Percentiles rank a stretch among this genome's conserved stretches.
Conservation (phyloP, 352 stramenopile species). For the Globisporangium uncinulatum region DNA sequence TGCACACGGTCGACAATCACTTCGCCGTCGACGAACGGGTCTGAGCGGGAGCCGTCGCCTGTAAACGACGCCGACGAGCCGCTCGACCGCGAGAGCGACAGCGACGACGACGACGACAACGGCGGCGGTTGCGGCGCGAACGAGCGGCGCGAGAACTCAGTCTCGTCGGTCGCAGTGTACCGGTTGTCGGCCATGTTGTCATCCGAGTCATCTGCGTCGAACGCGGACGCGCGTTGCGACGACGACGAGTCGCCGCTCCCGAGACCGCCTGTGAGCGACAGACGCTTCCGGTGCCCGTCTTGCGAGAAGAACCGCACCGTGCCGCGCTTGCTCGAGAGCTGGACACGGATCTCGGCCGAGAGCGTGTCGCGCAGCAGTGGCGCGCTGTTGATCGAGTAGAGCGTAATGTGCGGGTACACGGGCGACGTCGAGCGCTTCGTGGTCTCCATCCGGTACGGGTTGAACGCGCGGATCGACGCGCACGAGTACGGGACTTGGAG, state of each 20-base stretch:
- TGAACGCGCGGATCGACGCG: constrained; percentile 67
- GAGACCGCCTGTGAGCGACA: constrained; percentile 7
- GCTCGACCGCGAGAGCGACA: background rate
- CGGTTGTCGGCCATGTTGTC: constrained; percentile 1
- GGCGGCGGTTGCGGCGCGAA: constrained; percentile 4
- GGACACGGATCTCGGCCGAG: constrained; percentile 18
- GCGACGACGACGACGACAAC: no score
- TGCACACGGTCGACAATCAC: constrained; percentile 64
- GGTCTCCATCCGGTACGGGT: constrained; percentile 59
- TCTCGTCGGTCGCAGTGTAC: constrained; percentile 11
- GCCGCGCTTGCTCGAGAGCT: constrained; percentile 34
- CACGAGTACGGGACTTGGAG: constrained; percentile 78
- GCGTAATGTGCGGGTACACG: constrained; percentile 63
- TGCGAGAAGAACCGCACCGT: constrained; percentile 20
- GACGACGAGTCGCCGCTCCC: background rate
- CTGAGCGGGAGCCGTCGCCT: constrained; percentile 20
- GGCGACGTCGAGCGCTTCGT: constrained; percentile 43
- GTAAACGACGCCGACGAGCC: constrained; percentile 10
- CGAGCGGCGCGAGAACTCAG: constrained; percentile 9
- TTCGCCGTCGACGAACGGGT: constrained; percentile 46
- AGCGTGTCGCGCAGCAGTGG: constrained; percentile 51
- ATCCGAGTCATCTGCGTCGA: constrained; percentile 4
- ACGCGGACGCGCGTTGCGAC: constrained; percentile 1
- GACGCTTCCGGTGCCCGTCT: constrained; percentile 8
- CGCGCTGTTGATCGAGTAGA: constrained; percentile 47